Evolutionary conservation across 768 basidiomycete species (phyloP).

Genomic region (Rhodocollybia butyracea): DNA sequence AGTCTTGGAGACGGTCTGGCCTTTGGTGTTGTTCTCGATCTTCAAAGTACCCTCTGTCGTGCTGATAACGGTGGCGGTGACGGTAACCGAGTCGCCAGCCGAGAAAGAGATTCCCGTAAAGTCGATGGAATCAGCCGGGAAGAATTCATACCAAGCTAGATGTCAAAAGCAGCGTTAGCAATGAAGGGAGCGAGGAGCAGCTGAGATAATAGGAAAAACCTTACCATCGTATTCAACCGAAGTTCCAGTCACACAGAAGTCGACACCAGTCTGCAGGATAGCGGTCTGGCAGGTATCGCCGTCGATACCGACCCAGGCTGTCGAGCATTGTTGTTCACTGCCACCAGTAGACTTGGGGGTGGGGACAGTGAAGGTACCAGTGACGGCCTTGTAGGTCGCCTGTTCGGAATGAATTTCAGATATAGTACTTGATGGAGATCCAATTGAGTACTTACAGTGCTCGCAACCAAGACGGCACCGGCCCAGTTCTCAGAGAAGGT

Average conservation of each 20-base stretch:
- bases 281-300: constrained; percentile 7
- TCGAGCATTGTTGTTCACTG: neutral
- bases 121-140: constrained; percentile 1
- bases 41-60: constrained; percentile 1
- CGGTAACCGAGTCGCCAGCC: constrained; percentile 6
- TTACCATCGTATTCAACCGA: constrained; percentile 3
- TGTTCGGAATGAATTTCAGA: neutral
- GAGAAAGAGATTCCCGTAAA: constrained; percentile 5
- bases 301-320: constrained; percentile 13
- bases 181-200: neutral
- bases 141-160: constrained; percentile 4
- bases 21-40: constrained; percentile 6
- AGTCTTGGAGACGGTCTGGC: neutral
- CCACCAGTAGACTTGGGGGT: constrained; percentile 2
- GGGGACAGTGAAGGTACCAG: constrained; percentile 10
- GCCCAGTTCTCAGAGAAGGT: constrained; percentile 8
- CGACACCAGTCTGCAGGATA: constrained; percentile 11
- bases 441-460: neutral
- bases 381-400: constrained; percentile 8
- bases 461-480: constrained; percentile 6
- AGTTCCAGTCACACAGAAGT: constrained; percentile 3
- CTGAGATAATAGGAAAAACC: neutral
- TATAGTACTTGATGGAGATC: neutral
- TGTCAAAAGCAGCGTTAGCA: neutral
- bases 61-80: constrained; percentile 6